phyloP scores from a whole-genome alignment of 1,284 basidiomycete genomes.

The Ustilago tritici region DNA sequence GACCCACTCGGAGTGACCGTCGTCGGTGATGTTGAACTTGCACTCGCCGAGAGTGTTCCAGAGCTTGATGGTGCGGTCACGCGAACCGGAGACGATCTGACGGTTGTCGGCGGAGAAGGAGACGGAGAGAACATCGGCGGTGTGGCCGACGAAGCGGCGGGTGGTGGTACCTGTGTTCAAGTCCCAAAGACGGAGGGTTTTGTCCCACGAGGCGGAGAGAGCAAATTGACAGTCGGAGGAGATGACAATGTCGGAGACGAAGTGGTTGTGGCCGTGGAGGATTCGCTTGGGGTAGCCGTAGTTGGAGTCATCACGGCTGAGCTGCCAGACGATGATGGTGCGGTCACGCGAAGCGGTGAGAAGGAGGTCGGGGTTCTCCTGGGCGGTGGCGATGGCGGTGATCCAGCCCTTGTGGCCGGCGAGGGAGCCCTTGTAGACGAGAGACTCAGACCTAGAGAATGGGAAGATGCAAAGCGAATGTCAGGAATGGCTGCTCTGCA shows the following conservation, averaged over 20 bases:
- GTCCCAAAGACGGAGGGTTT: conserved; percentile 98
- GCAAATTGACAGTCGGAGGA: conserved; percentile 97
- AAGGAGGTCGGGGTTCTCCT: conserved; percentile 97
- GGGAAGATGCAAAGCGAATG: not conserved
- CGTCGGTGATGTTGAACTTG: conserved; percentile 99
- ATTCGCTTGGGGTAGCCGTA: conserved; percentile 80
- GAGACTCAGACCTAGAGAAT: conserved; percentile 58
- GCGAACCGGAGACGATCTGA: conserved; percentile 97
- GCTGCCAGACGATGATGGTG: conserved; percentile 99
- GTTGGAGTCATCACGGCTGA: conserved; percentile 86
- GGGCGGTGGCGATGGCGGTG: conserved; percentile 91
- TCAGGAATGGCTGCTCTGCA: conserved; percentile 8
- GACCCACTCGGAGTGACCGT: conserved; percentile 84
- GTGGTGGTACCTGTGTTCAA: conserved; percentile 69
- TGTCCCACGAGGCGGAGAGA: conserved; percentile 99
- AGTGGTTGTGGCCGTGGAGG: conserved; percentile 99
- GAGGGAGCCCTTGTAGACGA: conserved; percentile 74
- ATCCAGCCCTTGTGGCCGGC: conserved; percentile 95
- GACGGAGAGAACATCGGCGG: conserved; percentile 89
- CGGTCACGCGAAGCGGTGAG: conserved; percentile 98
- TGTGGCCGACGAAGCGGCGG: conserved; percentile 94
- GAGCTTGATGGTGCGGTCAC: conserved; percentile 96
- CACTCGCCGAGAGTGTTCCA: conserved; percentile 99
- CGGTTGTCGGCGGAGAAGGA: conserved; percentile 70
- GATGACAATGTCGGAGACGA: conserved; percentile 95